phyloP scores from a whole-genome alignment of 768 basidiomycete genomes.

The Kwoniella newhampshirensis region DNA sequence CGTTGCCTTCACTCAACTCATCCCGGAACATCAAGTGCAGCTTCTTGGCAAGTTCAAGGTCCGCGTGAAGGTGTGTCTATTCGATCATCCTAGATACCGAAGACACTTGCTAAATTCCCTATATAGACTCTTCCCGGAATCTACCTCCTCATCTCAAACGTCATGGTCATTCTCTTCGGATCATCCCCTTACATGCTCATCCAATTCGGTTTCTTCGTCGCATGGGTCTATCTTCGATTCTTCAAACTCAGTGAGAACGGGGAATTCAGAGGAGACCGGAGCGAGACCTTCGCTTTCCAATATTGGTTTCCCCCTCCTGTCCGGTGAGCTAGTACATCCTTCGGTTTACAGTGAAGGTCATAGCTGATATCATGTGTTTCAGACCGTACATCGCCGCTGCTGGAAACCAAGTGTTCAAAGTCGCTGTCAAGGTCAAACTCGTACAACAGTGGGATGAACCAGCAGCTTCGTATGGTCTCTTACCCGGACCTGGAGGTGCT shows the following conservation, averaged over 20 bases:
- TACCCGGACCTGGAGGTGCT: constrained; percentile 72
- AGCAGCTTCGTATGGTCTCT: constrained; percentile 62
- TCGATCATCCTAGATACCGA: no score
- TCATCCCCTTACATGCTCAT: constrained; percentile 58
- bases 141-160: constrained; percentile 83
- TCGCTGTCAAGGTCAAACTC: constrained; percentile 65
- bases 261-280: constrained; percentile 80
- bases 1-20: constrained; percentile 95
- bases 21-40: constrained; percentile 97
- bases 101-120: no score
- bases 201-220: constrained; percentile 98
- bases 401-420: constrained; percentile 66
- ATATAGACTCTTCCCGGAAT: constrained; percentile 87
- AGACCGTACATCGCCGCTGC: constrained; percentile 72
- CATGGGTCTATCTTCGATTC: constrained; percentile 94
- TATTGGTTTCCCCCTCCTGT: constrained; percentile 96
- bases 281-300: constrained; percentile 91
- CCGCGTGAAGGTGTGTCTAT: constrained; percentile 74
- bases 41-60: constrained; percentile 65
- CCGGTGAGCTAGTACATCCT: constrained; percentile 63
- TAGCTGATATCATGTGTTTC: constrained; percentile 9
- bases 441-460: constrained; percentile 63
- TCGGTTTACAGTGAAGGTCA: background rate
- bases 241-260: constrained; percentile 77
- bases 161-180: constrained; percentile 54